Percentiles rank a stretch among this genome's conserved stretches.
These are phyloP conservation scores for Talaromyces nanjingensis DNA, from an alignment of 495 filamentous ascomycete genomes.

Conservation along the genomic window DNA sequence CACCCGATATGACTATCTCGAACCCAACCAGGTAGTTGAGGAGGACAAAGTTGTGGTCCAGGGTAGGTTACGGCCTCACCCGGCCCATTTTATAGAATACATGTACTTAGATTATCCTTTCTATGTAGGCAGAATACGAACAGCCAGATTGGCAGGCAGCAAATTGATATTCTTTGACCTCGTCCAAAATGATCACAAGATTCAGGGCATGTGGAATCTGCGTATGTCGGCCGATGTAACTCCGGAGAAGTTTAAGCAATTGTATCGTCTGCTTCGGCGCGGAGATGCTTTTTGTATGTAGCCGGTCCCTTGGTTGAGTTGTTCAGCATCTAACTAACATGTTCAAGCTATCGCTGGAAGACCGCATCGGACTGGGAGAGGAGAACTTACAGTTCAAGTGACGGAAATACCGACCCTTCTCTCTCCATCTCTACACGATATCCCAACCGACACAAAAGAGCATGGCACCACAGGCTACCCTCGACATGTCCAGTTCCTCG, in stretches of 20 bases:
- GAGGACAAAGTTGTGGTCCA: constrained; percentile 31
- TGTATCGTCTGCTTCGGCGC: constrained; percentile 51
- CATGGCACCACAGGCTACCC: constrained; percentile 60
- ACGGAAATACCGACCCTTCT: constrained; percentile 61
- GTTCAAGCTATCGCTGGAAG: constrained; percentile 58
- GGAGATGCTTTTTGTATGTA: constrained; percentile 75
- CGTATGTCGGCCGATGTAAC: constrained; percentile 42
- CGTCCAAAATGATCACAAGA: constrained; percentile 55
- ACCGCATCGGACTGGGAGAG: constrained; percentile 61
- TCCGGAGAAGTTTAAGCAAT: constrained; percentile 47
- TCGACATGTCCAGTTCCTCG: constrained; percentile 73
- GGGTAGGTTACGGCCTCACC: constrained; percentile 35
- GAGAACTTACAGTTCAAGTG: constrained; percentile 71
- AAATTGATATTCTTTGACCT: constrained; percentile 84
- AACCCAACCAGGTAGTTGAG: constrained; percentile 40
- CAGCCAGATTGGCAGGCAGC: constrained; percentile 50
- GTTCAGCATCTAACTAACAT: neutral
- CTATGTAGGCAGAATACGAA: constrained; percentile 57
- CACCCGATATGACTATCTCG: constrained; percentile 29
- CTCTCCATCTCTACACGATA: constrained; percentile 65
- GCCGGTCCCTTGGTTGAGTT: neutral
- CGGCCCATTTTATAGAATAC: constrained; percentile 14
- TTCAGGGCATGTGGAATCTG: constrained; percentile 70
- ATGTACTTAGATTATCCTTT: constrained; percentile 37
- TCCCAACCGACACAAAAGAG: constrained; percentile 60